phyloP scores from a whole-genome alignment of 1,284 basidiomycete genomes.

The Naganishia albida region DNA sequence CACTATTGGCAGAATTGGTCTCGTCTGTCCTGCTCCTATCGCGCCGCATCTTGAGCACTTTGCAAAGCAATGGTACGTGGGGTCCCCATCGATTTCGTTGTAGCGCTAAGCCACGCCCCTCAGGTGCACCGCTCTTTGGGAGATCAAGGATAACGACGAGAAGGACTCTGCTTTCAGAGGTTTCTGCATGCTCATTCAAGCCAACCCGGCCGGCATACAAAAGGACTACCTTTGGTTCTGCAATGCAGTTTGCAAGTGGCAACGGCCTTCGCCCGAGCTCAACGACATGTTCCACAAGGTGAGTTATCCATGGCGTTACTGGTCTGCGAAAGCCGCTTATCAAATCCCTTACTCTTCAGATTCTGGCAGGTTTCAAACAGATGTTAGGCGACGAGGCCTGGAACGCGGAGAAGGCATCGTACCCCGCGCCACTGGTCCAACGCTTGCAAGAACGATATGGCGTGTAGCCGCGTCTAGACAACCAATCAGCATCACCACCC shows the following conservation, averaged over 20 bases:
- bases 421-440: conserved; percentile 50
- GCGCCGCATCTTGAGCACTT: conserved; percentile 89
- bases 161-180: conserved; percentile 99
- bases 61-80: conserved; percentile 79
- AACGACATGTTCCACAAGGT: conserved; percentile 81
- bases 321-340: not conserved
- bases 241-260: conserved; percentile 95
- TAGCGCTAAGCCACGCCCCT: conserved; percentile 13
- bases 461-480: conserved; percentile 39
- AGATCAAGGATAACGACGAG: conserved; percentile 99
- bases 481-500: not conserved
- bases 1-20: conserved; percentile 93
- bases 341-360: conserved; percentile 25
- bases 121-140: conserved; percentile 86
- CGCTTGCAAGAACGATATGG: conserved; percentile 51
- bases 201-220: conserved; percentile 86
- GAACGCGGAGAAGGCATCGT: conserved; percentile 43
- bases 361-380: conserved; percentile 51
- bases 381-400: conserved; percentile 48
- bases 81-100: too few species aligned
- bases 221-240: conserved; percentile 94
- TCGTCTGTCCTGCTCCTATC: conserved; percentile 85
- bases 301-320: conserved; percentile 25
- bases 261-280: conserved; percentile 79
- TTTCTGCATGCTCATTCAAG: conserved; percentile 91